Evolutionary conservation across 345 rosid genomes (phyloP), one percentile per base, ranked within the genome.

Genomic region (Carallia pectinifolia): DNA sequence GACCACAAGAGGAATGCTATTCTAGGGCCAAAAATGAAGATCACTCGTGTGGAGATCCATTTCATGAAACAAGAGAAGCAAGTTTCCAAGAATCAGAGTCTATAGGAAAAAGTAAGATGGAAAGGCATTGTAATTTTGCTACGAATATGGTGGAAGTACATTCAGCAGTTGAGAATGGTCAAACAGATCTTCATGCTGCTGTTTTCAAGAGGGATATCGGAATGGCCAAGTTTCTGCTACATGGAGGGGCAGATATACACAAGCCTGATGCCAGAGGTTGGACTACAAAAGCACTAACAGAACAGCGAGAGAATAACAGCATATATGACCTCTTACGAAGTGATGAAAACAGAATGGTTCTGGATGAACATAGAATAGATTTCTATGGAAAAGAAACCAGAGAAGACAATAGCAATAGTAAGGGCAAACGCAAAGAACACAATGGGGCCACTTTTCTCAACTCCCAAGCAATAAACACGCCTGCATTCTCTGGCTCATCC

Each of bases 171-270:
- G 84, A 79, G 71, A 69, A 72, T 59, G 80, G 71, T 52, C 88
- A 83, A 82, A 80, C 76, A 67, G 84, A 78, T 71, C 72, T 86
- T 44, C 82, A 82, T 53, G 79, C 81, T 66, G 90, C 89, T 33
- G 76, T 80, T 68, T 68, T 69, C 61, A 85, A 80, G 76, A 87
- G 86, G 64, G 80, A 85, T 27, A 67, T 69, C 62, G 91, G 85
- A 82, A 81, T 70, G 87, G 86, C 74, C n/a, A 87, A 84, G 84
- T 77, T 78, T 80, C 76, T 88, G 67, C 81, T 77, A n/a, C 82
- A 85, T 71, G 77, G 80, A 81, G 84, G 84, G 69, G 79, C 85
- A 68, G 77, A 65, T 71, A 64, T 69, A 71, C 76, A 84, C 64
- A 80, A 85, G 68, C 81, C 71, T 53, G 88, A 88, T 83, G 75